Evolutionary conservation across 441 rosid species (phyloP).

Genomic region (Metrosideros polymorpha): DNA sequence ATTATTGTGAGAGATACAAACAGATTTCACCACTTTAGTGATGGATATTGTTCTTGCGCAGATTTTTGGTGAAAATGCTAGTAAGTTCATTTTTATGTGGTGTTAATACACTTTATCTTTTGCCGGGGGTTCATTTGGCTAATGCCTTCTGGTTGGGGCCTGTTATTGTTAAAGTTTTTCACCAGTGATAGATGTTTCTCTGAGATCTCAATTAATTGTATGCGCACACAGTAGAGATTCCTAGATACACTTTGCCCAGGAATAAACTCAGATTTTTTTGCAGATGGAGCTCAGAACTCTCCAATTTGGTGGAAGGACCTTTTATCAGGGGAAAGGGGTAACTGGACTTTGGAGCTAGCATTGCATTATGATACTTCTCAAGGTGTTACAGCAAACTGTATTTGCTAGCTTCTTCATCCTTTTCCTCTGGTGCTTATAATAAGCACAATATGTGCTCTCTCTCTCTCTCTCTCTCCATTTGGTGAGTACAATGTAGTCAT

Average conservation of each 20-base stretch:
- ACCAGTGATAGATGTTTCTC: background rate
- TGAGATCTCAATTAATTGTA: background rate
- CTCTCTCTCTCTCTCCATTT: background rate
- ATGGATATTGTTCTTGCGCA: slow-evolving; percentile 46
- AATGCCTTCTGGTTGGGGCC: background rate
- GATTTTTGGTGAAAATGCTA: slow-evolving; percentile 39
- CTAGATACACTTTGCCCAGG: background rate
- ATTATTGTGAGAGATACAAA: slow-evolving; percentile 52
- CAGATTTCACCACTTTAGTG: slow-evolving; percentile 48
- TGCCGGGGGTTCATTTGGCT: background rate
- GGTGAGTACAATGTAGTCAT: background rate
- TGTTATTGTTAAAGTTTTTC: background rate
- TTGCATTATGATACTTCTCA: background rate
- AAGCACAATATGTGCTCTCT: background rate
- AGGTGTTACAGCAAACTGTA: background rate
- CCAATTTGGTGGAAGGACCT: background rate
- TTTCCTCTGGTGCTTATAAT: background rate
- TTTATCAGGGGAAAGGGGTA: background rate
- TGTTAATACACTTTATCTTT: background rate
- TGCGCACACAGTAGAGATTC: background rate
- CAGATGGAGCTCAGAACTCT: background rate
- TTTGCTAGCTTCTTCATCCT: background rate
- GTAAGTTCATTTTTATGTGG: background rate
- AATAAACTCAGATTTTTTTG: background rate
- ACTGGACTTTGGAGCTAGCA: background rate